Conservation (phyloP, 2,329 filamentous ascomycete species). For the Verticillium nonalfalfae region DNA sequence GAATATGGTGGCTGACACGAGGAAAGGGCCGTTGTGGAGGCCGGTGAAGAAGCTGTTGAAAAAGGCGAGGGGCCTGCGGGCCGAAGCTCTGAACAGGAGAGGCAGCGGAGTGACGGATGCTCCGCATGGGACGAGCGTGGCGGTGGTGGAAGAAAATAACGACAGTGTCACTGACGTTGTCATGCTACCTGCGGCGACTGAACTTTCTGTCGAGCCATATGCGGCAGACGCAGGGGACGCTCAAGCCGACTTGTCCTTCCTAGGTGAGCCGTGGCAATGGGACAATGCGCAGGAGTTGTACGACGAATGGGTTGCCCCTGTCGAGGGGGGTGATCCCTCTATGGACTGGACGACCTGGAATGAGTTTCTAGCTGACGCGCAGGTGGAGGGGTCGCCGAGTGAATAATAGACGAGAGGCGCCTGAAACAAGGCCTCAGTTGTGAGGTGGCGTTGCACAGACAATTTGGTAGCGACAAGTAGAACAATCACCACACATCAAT, state of each 20-base stretch:
- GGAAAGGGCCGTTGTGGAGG: slow-evolving; percentile 34
- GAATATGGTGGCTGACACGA: slow-evolving; percentile 36
- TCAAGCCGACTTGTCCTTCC: not conserved
- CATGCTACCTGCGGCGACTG: not conserved
- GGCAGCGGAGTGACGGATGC: not conserved
- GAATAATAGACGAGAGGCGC: slow-evolving; percentile 1
- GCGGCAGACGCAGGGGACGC: not conserved
- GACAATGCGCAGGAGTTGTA: slow-evolving; percentile 17
- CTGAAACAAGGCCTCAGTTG: not conserved
- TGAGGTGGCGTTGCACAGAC: not conserved
- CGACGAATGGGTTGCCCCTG: slow-evolving; percentile 12
- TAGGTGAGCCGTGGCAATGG: slow-evolving; percentile 5
- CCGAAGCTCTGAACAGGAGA: slow-evolving; percentile 18
- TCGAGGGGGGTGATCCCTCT: slow-evolving; percentile 8
- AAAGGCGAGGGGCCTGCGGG: slow-evolving; percentile 36
- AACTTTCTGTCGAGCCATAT: not conserved
- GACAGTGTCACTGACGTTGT: not conserved
- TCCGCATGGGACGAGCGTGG: not conserved
- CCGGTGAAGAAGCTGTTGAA: slow-evolving; percentile 46
- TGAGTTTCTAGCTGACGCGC: slow-evolving; percentile 35
- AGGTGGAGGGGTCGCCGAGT: slow-evolving; percentile 22
- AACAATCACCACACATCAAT: not conserved
- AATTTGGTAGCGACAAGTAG: not conserved
- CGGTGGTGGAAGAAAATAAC: not conserved
- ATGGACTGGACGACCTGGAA: slow-evolving; percentile 35